phyloP scores from a whole-genome alignment of 306 rosid genomes.

The Dalbergia cultrata region DNA sequence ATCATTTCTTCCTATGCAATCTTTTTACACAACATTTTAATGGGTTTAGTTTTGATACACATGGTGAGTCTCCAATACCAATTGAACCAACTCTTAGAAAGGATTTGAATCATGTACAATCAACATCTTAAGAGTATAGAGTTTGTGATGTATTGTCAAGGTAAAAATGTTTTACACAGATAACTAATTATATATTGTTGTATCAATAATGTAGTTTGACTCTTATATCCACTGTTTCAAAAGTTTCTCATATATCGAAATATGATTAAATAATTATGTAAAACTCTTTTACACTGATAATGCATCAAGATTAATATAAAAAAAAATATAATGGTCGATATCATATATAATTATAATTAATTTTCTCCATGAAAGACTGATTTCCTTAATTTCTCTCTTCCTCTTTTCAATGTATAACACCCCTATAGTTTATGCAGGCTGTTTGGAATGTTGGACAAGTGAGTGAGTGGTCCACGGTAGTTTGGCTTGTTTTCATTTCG shows the following conservation, averaged over 20 bases:
- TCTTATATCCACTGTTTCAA: no score
- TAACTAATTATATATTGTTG: no score
- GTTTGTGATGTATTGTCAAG: no score
- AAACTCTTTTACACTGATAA: no score
- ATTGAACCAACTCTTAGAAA: not conserved
- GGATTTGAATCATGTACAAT: not conserved
- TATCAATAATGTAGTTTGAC: no score
- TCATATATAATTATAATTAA: not conserved
- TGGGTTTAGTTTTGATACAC: not conserved
- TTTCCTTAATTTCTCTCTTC: not conserved
- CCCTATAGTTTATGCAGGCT: not conserved
- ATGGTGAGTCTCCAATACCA: not conserved
- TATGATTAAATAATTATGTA: no score
- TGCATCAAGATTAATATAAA: no score
- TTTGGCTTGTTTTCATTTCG: not conserved
- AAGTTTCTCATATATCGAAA: no score
- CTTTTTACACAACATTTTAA: not conserved
- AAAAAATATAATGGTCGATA: no score
- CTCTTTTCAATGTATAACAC: not conserved
- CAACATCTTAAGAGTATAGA: not conserved
- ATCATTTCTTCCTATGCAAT: constrained; percentile 10
- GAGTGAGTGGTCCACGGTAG: not conserved
- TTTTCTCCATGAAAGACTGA: not conserved
- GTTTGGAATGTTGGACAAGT: not conserved
- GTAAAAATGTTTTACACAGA: no score